These are phyloP conservation scores for Magnolia officinalis DNA, from an alignment of 164 flowering plant genomes.

Conservation along the genomic window DNA sequence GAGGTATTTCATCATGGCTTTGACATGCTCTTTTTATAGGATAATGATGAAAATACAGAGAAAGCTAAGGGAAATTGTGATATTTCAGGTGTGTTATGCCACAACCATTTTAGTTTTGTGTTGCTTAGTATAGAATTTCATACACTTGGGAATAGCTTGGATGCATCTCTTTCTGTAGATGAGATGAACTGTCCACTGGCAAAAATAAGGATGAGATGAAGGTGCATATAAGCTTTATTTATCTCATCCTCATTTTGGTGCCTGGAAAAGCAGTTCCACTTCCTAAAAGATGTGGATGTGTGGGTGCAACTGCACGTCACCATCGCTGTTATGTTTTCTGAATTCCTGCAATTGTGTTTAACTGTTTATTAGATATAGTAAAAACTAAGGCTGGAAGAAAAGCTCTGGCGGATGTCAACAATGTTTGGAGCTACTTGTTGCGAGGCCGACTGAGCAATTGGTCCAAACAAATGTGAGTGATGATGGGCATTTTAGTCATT, in stretches of 20 bases:
- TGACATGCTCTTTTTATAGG: constrained; percentile 26
- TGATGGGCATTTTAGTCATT: neutral
- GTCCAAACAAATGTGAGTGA: constrained; percentile 39
- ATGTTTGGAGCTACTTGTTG: constrained; percentile 23
- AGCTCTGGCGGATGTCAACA: constrained; percentile 65
- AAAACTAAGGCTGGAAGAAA: constrained; percentile 39
- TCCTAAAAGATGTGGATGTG: neutral
- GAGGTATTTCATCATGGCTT: neutral
- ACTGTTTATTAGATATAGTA: constrained; percentile 17
- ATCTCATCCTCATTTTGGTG: neutral
- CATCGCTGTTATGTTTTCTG: neutral
- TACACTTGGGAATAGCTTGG: neutral
- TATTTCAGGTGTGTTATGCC: constrained; percentile 34
- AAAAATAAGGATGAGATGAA: neutral
- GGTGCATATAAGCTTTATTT: no score
- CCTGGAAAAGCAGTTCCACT: neutral
- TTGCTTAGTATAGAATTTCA: neutral
- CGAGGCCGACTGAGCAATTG: constrained; percentile 22
- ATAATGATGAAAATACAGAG: constrained; percentile 22
- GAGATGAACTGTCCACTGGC: neutral
- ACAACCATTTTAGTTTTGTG: neutral
- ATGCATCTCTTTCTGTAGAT: neutral
- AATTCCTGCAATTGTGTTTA: neutral
- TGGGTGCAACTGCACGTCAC: neutral
- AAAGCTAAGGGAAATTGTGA: constrained; percentile 26